These are phyloP conservation scores for Stephania japonica DNA, from an alignment of 164 flowering plant species.

Conservation along the genomic window DNA sequence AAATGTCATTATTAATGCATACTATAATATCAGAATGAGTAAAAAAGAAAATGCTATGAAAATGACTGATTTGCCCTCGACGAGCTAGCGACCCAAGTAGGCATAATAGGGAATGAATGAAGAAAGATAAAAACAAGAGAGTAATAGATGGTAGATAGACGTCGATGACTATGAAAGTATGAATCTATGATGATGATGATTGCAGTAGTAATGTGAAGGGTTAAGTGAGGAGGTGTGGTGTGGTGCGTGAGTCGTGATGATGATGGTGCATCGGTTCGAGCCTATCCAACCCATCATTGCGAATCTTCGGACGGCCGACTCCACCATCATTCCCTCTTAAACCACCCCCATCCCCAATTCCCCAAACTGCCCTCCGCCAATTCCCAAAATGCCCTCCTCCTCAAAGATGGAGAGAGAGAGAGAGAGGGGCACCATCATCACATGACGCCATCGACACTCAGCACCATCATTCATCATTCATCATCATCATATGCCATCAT, in stretches of 20 bases:
- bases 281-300: conserved; percentile 84
- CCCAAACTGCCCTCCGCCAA: conserved; percentile 4
- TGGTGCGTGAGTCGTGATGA: conserved; percentile 12
- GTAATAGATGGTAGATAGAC: conserved; percentile 27
- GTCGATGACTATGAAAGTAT: too few relatives aligned
- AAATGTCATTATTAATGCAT: too few relatives aligned
- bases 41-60: background rate
- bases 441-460: conserved; percentile 37
- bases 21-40: background rate
- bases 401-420: too few relatives aligned
- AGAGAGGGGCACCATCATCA: conserved; percentile 33
- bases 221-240: background rate
- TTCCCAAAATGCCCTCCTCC: conserved; percentile 13
- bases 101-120: background rate
- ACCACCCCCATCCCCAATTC: background rate
- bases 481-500: conserved; percentile 5
- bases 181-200: too few relatives aligned
- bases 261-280: conserved; percentile 54
- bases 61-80: background rate
- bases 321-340: conserved; percentile 49
- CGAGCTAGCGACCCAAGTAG: background rate
- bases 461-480: conserved; percentile 14
- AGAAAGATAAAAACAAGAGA: conserved; percentile 38
- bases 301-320: conserved; percentile 76
- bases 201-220: conserved; percentile 11